These are phyloP conservation scores for Pigoraptor vietnamica DNA, from an alignment of 78 protist species.

Conservation along the genomic window DNA sequence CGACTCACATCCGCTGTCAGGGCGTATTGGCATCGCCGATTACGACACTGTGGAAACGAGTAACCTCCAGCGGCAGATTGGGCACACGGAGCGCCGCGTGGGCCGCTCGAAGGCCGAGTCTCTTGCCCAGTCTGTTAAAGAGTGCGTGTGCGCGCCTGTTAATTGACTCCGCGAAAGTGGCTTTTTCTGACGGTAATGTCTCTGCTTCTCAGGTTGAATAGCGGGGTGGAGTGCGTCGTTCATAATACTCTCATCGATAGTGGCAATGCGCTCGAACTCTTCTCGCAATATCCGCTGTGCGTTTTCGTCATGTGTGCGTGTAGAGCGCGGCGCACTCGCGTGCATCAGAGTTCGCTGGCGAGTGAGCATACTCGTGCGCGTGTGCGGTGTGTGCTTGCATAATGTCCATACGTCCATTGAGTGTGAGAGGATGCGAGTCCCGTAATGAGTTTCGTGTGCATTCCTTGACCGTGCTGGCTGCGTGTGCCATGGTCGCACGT, in stretches of 20 bases:
- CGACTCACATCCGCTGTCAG: too few relatives aligned
- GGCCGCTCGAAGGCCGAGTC: constrained; percentile 31
- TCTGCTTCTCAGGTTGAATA: background rate
- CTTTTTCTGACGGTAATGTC: too few relatives aligned
- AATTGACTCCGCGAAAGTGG: background rate
- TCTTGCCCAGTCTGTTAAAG: background rate
- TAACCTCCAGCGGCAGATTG: constrained; percentile 65
- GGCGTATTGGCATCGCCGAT: constrained; percentile 44
- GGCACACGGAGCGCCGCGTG: constrained; percentile 10
- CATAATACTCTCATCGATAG: background rate
- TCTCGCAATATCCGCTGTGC: background rate
- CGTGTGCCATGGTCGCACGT: too few relatives aligned
- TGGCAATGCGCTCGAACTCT: constrained; percentile 12
- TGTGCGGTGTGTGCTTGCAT: too few relatives aligned
- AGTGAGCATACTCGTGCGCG: too few relatives aligned
- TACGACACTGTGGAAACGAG: constrained; percentile 44
- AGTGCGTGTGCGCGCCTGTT: background rate
- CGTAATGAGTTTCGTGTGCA: background rate
- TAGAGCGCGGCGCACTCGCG: background rate
- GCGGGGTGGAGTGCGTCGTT: background rate
- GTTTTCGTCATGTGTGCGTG: background rate
- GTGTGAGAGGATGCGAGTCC: too few relatives aligned
- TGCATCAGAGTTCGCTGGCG: too few relatives aligned
- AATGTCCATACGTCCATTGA: too few relatives aligned
- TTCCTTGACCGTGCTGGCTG: too few relatives aligned